phyloP scores from a whole-genome alignment of 352 stramenopile genomes.

The Pythium periplocum region DNA sequence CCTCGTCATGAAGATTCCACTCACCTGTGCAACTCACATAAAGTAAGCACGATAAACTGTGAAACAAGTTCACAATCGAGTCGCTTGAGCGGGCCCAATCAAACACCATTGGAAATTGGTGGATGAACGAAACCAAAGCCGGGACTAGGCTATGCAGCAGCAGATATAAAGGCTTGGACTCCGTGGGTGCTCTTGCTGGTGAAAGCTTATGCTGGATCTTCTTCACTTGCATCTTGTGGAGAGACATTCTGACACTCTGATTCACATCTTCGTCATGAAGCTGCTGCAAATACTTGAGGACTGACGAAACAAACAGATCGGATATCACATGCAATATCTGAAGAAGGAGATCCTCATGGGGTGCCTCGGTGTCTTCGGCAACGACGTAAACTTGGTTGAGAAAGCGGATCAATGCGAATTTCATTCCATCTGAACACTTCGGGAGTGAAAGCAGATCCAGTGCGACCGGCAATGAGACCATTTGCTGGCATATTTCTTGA shows the following conservation, averaged over 20 bases:
- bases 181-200: conserved; percentile 20
- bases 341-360: conserved; percentile 31
- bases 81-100: not conserved
- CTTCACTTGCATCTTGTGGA: conserved; percentile 43
- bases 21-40: conserved; percentile 5
- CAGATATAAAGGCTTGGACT: conserved; percentile 31
- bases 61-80: not conserved
- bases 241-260: conserved; percentile 26
- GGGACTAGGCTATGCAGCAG: conserved; percentile 36
- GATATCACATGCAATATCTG: conserved; percentile 27
- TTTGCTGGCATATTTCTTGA: conserved; percentile 67
- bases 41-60: not conserved
- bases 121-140: conserved; percentile 44
- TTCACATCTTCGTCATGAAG: conserved; percentile 48
- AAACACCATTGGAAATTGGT: conserved; percentile 32
- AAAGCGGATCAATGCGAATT: conserved; percentile 47
- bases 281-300: conserved; percentile 29
- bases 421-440: conserved; percentile 44
- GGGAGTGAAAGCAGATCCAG: conserved; percentile 31
- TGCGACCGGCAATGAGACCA: conserved; percentile 37
- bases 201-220: conserved; percentile 18
- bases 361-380: conserved; percentile 45
- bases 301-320: conserved; percentile 23
- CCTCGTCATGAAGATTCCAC: conserved; percentile 2
- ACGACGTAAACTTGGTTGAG: conserved; percentile 55